Percentiles rank a stretch among this genome's conserved stretches.
phyloP scores from a whole-genome alignment of 78 protist genomes.

The Dictyostelium intermedium region DNA sequence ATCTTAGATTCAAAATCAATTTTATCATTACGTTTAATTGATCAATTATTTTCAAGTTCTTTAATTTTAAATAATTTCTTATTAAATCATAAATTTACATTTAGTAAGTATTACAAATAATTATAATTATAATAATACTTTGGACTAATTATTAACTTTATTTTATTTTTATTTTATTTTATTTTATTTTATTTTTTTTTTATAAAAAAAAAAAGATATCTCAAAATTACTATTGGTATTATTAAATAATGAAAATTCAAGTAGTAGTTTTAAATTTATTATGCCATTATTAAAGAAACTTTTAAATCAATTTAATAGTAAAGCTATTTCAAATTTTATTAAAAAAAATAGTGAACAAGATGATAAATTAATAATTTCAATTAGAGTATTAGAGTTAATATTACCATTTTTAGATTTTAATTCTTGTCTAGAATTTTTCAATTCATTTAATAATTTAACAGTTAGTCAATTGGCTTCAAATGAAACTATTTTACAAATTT shows the following conservation, averaged over 20 bases:
- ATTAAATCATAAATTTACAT: neutral
- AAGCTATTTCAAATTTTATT: neutral
- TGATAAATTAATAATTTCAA: neutral
- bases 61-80: neutral
- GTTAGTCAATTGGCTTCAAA: neutral
- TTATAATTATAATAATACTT: neutral
- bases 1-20: conserved; percentile 13
- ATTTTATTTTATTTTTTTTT: no score
- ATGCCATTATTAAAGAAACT: neutral
- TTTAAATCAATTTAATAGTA: neutral
- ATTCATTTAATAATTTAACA: neutral
- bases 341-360: neutral
- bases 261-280: neutral
- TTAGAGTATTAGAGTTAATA: conserved; percentile 2
- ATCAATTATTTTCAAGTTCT: neutral
- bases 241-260: neutral
- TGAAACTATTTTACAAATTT: neutral
- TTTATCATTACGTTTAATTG: neutral
- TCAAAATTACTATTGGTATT: neutral
- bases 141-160: no score
- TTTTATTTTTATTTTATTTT: neutral
- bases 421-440: neutral
- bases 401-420: conserved; percentile 18
- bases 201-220: no score
- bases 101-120: neutral